Conservation (phyloP, 768 basidiomycete genomes). For the Thelephora aurantiotincta region DNA sequence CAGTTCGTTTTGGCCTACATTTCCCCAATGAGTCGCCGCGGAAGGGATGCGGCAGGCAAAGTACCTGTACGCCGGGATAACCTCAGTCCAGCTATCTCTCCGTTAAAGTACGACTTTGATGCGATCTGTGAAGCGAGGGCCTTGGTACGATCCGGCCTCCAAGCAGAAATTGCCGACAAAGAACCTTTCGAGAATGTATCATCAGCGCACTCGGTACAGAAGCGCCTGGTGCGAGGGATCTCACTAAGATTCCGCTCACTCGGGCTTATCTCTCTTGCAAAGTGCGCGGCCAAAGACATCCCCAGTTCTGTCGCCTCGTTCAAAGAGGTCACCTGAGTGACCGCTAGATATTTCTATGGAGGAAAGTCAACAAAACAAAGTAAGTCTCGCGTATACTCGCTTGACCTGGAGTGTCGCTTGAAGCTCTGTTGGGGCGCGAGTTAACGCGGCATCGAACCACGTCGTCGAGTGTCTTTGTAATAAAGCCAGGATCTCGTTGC, state of each 20-base stretch:
- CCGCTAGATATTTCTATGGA: constrained; percentile 72
- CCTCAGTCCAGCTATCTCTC: constrained; percentile 73
- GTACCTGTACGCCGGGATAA: constrained; percentile 52
- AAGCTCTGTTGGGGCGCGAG: constrained; percentile 82
- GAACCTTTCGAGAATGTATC: constrained; percentile 30
- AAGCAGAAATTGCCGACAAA: constrained; percentile 36
- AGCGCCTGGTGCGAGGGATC: constrained; percentile 11
- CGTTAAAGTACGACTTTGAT: constrained; percentile 80
- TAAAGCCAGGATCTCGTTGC: constrained; percentile 72
- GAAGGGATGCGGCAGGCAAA: constrained; percentile 7
- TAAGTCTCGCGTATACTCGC: constrained; percentile 1
- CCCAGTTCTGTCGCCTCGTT: constrained; percentile 79
- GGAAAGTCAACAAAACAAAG: not conserved
- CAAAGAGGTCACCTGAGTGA: constrained; percentile 54
- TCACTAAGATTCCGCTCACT: constrained; percentile 64
- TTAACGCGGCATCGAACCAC: constrained; percentile 83
- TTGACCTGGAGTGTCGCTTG: constrained; percentile 83
- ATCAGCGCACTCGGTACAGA: not conserved
- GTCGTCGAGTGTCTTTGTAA: constrained; percentile 57
- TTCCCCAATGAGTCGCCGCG: not conserved
- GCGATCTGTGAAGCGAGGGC: constrained; percentile 75
- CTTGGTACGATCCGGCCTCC: constrained; percentile 74
- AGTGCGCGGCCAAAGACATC: constrained; percentile 77
- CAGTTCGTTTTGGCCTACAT: constrained; percentile 18
- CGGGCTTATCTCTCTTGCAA: constrained; percentile 68